phyloP scores from a whole-genome alignment of 805 yeast genomes.

The Suhomyces emberorum region DNA sequence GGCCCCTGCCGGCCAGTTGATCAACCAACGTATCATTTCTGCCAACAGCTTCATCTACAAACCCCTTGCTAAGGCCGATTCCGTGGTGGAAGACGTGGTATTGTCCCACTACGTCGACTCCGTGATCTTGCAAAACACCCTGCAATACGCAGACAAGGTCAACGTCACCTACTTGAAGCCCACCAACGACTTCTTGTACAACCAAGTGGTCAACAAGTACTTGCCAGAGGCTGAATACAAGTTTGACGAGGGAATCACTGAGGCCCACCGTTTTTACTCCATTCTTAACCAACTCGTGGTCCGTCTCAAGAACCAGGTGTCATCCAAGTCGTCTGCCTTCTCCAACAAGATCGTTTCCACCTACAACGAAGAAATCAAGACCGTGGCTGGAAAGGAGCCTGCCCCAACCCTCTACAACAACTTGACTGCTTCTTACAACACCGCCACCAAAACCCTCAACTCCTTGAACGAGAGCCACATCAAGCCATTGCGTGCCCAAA shows the following conservation, averaged over 20 bases:
- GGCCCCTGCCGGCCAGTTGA: conserved; percentile 17
- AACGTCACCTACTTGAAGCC: conserved; percentile 19
- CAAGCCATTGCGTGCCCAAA: conserved; percentile 38
- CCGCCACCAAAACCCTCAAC: conserved; percentile 31
- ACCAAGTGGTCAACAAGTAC: conserved; percentile 16
- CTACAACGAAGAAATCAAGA: conserved; percentile 32
- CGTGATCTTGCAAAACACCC: conserved; percentile 9
- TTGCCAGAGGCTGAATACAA: conserved; percentile 29
- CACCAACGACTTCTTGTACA: conserved; percentile 19
- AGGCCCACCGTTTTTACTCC: conserved; percentile 18
- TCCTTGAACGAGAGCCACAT: conserved; percentile 34
- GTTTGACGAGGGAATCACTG: conserved; percentile 16
- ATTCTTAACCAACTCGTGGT: conserved; percentile 19
- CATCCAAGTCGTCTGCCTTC: conserved; percentile 26
- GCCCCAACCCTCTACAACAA: conserved; percentile 29
- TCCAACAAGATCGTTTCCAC: conserved; percentile 29
- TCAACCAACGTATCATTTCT: conserved; percentile 22
- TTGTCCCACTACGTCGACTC: conserved; percentile 11
- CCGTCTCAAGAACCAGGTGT: conserved; percentile 22
- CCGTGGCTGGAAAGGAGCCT: conserved; percentile 17
- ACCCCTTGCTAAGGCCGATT: conserved; percentile 10
- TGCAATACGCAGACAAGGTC: not conserved
- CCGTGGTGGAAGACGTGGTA: conserved; percentile 9
- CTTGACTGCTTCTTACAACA: conserved; percentile 33
- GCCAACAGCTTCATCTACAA: conserved; percentile 15